phyloP scores from a whole-genome alignment of 306 rosid species.

The Pyrus betulifolia region DNA sequence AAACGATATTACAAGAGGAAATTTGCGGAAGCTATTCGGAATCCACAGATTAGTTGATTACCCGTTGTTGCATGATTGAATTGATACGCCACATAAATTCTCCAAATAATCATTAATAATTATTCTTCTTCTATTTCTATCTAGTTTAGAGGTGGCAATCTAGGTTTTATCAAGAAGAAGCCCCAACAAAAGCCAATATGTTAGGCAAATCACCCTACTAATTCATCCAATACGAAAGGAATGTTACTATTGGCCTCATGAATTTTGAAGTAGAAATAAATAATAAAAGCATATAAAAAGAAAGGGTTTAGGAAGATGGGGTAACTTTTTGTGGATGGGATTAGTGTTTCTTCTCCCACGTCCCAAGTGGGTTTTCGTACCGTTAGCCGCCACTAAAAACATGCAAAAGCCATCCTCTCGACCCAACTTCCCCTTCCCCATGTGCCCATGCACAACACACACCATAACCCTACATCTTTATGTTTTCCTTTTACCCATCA shows the following conservation, averaged over 20 bases:
- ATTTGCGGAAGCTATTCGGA: too few species aligned
- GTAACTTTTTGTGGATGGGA: conserved; percentile 37
- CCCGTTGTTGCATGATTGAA: too few species aligned
- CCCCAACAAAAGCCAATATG: background rate
- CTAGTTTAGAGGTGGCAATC: background rate
- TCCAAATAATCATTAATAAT: background rate
- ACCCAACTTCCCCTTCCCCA: conserved; percentile 8
- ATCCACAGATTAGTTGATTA: too few species aligned
- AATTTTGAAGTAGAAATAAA: background rate
- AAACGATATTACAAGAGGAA: too few species aligned
- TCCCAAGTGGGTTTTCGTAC: conserved; percentile 23
- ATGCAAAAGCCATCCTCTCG: conserved; percentile 37
- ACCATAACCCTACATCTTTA: conserved; percentile 23
- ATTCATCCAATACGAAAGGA: background rate
- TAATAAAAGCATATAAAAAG: background rate
- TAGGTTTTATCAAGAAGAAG: background rate
- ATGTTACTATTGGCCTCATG: background rate
- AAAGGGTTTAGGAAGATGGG: background rate
- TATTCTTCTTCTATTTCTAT: background rate
- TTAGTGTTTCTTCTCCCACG: background rate
- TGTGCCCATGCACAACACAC: conserved; percentile 46
- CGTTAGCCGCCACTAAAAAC: conserved; percentile 44
- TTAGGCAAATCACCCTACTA: background rate
- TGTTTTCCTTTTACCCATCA: conserved; percentile 21
- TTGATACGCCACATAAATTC: background rate